Evolutionary conservation across 352 stramenopile genomes (phyloP).

Genomic region (Globisporangium polare): DNA sequence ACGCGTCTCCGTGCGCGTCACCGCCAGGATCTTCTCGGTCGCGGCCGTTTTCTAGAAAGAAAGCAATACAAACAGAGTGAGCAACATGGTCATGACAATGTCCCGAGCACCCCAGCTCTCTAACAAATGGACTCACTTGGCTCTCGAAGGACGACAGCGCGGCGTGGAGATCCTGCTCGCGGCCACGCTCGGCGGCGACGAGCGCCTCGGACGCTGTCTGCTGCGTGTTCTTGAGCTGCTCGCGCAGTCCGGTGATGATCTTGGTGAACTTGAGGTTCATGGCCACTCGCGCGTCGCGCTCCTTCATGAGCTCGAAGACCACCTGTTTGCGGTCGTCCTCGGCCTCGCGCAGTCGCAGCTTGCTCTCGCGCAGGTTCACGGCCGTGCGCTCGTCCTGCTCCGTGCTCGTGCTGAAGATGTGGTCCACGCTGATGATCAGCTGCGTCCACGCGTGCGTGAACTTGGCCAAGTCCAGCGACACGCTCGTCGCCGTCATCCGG

Average conservation of each 20-base stretch:
- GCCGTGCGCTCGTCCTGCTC: constrained; percentile 51
- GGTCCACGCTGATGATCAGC: constrained; percentile 37
- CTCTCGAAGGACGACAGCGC: constrained; percentile 15
- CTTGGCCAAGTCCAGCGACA: constrained; percentile 28
- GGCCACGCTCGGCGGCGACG: constrained; percentile 24
- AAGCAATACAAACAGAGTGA: background rate
- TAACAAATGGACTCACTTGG: constrained; percentile 4
- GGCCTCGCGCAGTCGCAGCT: constrained; percentile 48
- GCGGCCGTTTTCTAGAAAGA: constrained; percentile 19
- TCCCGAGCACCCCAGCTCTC: background rate
- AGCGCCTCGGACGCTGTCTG: constrained; percentile 35
- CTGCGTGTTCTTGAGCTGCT: constrained; percentile 44
- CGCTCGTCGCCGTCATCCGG: constrained; percentile 30
- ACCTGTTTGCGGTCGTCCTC: constrained; percentile 65
- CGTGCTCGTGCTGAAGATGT: constrained; percentile 33
- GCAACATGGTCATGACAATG: background rate
- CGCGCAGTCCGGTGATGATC: constrained; percentile 33
- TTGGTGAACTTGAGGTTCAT: constrained; percentile 28
- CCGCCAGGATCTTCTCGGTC: constrained; percentile 30
- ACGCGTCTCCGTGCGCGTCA: constrained; percentile 25
- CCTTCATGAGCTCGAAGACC: constrained; percentile 45
- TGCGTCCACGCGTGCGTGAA: constrained; percentile 39
- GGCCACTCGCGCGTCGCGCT: constrained; percentile 26
- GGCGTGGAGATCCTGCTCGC: constrained; percentile 38
- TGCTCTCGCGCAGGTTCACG: constrained; percentile 35